Base-by-base conservation (phyloP, 2,329 filamentous ascomycete genomes). In the Fusarium foetens region DNA sequence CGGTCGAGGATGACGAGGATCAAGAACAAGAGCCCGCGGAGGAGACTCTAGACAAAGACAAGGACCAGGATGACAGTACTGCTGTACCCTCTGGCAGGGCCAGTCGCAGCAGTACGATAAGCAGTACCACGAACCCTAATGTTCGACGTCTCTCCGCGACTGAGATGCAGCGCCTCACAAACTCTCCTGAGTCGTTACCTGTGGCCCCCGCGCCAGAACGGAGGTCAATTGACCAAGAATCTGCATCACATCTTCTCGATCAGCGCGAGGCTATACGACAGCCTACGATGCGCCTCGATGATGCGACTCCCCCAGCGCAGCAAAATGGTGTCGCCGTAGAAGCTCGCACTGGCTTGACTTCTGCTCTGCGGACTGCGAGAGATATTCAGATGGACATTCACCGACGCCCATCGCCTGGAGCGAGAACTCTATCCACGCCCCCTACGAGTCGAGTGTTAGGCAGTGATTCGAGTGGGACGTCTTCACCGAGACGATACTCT, bases 151-250 rank as follows among this genome's bases (percentile, higher is more conserved):
- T 91, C 31, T 89, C 89, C 0, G 87, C 87, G 12, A 86, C 84
- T 41, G 87, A 90, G 74, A 89, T 91, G 77, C 86, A 89, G 58
- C 86, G 88, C 66, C 80, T 91, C 65, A 86, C 87, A 19, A 85
- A 84, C 33, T 84, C 86, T 3, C 88, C 88, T 10, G 87, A 89
- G 33, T 90, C 89, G 2, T 80, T 91, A 4, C 89, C 89, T 17
- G 79, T 91, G 2, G 86, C 86, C 3, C 79, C 80, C 70, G 79
- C 81, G 74, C 78, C 78, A 58, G 70, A 81, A 79, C 68, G 82
- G 76, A 71, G 80, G 79, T 68, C 77, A 77, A 70, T 84, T 79
- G 70, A 85, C 79, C 68, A 79, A 76, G 85, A 85, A 38, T 75
- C 78, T 4, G 76, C 73, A 52, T 75, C 77, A 21, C 70, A 70